Percentiles rank a stretch among this genome's conserved stretches.
Evolutionary conservation across 345 rosid genomes (phyloP).

Genomic region (Eucalyptus marginata): DNA sequence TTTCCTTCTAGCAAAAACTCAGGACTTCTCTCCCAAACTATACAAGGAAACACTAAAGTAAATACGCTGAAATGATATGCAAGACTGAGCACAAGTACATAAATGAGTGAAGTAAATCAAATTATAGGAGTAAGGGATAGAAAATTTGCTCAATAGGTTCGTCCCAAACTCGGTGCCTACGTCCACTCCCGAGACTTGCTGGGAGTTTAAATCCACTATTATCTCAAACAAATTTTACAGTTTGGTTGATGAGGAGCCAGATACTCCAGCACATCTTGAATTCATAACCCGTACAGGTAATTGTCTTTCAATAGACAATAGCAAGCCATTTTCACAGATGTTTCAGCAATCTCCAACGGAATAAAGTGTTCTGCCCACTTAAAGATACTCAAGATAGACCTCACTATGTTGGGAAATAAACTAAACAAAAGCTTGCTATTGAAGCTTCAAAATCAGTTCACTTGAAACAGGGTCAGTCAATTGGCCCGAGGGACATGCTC

Average conservation of each 20-base stretch:
- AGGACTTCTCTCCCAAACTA: neutral
- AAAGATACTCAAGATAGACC: neutral
- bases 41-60: neutral
- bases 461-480: neutral
- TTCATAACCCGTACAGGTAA: neutral
- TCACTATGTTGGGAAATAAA: neutral
- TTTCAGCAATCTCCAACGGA: neutral
- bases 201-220: neutral
- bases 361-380: neutral
- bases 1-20: neutral
- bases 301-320: neutral
- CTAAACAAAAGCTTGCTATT: neutral
- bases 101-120: neutral
- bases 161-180: neutral
- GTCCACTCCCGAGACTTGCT: neutral
- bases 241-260: neutral
- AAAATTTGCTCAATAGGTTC: neutral
- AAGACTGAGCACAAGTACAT: neutral
- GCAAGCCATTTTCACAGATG: neutral
- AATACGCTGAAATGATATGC: neutral
- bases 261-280: neutral
- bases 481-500: neutral
- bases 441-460: neutral
- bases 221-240: neutral
- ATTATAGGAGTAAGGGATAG: neutral